A percentile compares a stretch with the other conserved stretches of the same genome.
Evolutionary conservation across 345 rosid genomes (phyloP).

Genomic region (Brassica carinata): DNA sequence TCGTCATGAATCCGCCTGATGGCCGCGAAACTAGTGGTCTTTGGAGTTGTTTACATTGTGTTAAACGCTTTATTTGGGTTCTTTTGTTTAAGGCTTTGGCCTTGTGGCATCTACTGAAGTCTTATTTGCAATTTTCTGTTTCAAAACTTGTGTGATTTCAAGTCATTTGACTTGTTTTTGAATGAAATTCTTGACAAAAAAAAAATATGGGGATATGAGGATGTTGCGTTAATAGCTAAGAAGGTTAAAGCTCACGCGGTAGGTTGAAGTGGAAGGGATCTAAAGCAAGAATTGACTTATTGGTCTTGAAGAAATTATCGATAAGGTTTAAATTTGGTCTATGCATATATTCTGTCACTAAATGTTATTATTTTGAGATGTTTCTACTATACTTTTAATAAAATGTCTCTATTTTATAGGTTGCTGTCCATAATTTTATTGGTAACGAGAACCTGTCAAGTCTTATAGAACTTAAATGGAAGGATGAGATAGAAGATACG

Average conservation of each 20-base stretch:
- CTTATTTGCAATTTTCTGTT: too few relatives aligned
- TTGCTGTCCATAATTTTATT: not conserved
- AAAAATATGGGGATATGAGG: not conserved
- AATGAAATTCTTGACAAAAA: too few relatives aligned
- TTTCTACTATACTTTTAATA: not conserved
- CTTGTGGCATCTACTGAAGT: too few relatives aligned
- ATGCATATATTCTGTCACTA: not conserved
- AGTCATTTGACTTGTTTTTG: too few relatives aligned
- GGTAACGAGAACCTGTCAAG: not conserved
- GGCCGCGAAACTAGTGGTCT: too few relatives aligned
- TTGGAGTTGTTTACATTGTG: too few relatives aligned
- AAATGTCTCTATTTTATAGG: not conserved
- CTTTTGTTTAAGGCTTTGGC: too few relatives aligned
- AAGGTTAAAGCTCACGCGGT: not conserved
- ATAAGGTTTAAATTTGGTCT: not conserved
- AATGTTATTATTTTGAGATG: not conserved
- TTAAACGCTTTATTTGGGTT: too few relatives aligned
- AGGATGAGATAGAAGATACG: not conserved
- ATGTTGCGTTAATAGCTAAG: not conserved
- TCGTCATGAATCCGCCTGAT: too few relatives aligned
- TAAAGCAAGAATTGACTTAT: not conserved
- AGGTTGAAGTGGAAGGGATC: not conserved
- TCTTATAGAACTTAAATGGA: not conserved
- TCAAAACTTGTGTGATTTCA: too few relatives aligned
- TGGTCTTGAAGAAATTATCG: not conserved